Conservation (phyloP, 495 filamentous ascomycete genomes). For the Parathielavia hyrcaniae region DNA sequence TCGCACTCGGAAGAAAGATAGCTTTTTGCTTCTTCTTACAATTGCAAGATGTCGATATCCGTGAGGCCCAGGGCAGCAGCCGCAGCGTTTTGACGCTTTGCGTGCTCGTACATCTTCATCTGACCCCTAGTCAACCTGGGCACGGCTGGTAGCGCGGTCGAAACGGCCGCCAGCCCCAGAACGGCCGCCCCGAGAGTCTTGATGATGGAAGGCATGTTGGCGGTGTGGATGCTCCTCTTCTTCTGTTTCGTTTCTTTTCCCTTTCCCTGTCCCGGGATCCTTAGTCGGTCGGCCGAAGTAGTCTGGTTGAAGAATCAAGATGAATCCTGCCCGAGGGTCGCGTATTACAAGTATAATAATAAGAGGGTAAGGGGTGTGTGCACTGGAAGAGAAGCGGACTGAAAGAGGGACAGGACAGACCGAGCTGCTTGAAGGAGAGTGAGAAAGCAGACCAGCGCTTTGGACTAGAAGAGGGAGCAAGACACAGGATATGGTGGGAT, state of each 20-base stretch:
- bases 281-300: slow-evolving; percentile 8
- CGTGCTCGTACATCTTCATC: slow-evolving; percentile 39
- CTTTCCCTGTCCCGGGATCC: slow-evolving; percentile 20
- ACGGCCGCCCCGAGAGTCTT: slow-evolving; percentile 41
- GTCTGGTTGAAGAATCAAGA: slow-evolving; percentile 36
- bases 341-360: slow-evolving; percentile 41
- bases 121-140: slow-evolving; percentile 42
- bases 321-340: slow-evolving; percentile 21
- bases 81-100: slow-evolving; percentile 49
- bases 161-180: slow-evolving; percentile 42
- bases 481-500: slow-evolving; percentile 21
- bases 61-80: slow-evolving; percentile 48
- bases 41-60: slow-evolving; percentile 65
- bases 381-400: slow-evolving; percentile 23
- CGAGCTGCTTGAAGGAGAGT: slow-evolving; percentile 39
- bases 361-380: slow-evolving; percentile 27
- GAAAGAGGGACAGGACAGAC: slow-evolving; percentile 29
- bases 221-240: slow-evolving; percentile 24
- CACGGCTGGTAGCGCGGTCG: slow-evolving; percentile 40
- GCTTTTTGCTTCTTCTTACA: slow-evolving; percentile 48
- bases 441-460: slow-evolving; percentile 58
- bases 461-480: slow-evolving; percentile 33
- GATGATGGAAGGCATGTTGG: slow-evolving; percentile 43
- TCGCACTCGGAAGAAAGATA: background rate
- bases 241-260: slow-evolving; percentile 21